Evolutionary conservation across 208 protist genomes (phyloP).

Genomic region (Leishmania lainsoni): DNA sequence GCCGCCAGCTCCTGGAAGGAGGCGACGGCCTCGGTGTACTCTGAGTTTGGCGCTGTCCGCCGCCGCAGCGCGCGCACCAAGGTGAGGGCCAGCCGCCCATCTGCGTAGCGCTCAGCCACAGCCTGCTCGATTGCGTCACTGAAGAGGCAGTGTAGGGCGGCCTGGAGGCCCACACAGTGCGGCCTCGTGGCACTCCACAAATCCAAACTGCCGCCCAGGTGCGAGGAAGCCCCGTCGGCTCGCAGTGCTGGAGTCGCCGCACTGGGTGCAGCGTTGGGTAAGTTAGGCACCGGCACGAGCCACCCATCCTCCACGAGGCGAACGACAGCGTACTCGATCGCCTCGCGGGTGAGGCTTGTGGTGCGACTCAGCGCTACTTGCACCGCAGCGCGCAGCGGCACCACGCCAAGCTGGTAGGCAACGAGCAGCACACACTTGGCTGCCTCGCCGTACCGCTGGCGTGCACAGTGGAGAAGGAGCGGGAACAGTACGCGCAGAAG

Average conservation of each 20-base stretch:
- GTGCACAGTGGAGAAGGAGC: constrained; percentile 48
- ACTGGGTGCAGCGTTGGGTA: background rate
- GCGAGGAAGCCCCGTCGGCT: background rate
- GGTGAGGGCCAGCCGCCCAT: constrained; percentile 30
- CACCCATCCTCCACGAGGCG: constrained; percentile 55
- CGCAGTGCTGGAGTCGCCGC: background rate
- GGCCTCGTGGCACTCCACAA: constrained; percentile 25
- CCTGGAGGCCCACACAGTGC: constrained; percentile 42
- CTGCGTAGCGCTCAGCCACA: constrained; percentile 28
- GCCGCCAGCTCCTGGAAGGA: constrained; percentile 28
- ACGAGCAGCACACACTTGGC: constrained; percentile 55
- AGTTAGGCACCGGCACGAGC: constrained; percentile 40
- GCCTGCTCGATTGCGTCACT: constrained; percentile 36
- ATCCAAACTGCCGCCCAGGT: background rate
- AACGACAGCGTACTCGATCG: constrained; percentile 41
- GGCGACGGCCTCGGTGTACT: constrained; percentile 12
- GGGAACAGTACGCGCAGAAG: constrained; percentile 70
- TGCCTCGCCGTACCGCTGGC: constrained; percentile 54
- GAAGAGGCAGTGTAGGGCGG: constrained; percentile 26
- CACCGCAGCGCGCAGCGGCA: constrained; percentile 47
- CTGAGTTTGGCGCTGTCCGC: constrained; percentile 5
- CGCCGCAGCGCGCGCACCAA: constrained; percentile 40
- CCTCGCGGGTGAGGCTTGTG: constrained; percentile 25
- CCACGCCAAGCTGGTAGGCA: constrained; percentile 61
- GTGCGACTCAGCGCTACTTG: constrained; percentile 52